Percentiles rank a stretch among this genome's conserved stretches.
Conservation (phyloP, 768 basidiomycete genomes). For the Tricholoma saponaceum region DNA sequence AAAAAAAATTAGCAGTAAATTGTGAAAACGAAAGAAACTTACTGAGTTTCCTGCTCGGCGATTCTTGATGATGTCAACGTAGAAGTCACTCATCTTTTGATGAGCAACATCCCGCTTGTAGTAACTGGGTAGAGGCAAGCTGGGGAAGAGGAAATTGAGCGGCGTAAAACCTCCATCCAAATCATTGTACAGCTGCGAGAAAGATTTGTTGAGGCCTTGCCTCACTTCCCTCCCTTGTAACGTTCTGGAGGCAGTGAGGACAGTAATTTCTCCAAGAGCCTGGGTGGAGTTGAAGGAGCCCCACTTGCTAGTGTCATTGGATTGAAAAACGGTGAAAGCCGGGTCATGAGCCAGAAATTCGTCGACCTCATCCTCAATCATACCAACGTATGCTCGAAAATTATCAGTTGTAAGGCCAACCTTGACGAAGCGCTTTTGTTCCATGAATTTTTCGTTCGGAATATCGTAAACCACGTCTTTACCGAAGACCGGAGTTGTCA, state of each 20-base stretch:
- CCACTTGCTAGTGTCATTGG: conserved; percentile 72
- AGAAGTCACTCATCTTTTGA: conserved; percentile 91
- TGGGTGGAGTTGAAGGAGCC: conserved; percentile 71
- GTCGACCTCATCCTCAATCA: conserved; percentile 75
- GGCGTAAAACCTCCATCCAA: conserved; percentile 97
- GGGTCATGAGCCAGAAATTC: conserved; percentile 66
- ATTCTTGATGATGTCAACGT: conserved; percentile 78
- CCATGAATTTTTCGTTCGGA: conserved; percentile 96
- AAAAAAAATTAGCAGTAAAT: conserved; percentile 1
- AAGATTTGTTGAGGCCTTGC: conserved; percentile 68
- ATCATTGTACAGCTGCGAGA: conserved; percentile 81
- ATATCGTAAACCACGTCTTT: conserved; percentile 97
- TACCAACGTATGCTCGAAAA: conserved; percentile 77
- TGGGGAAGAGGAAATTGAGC: conserved; percentile 92
- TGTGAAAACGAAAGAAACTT: conserved; percentile 22
- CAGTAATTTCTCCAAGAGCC: conserved; percentile 83
- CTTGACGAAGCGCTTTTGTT: conserved; percentile 98
- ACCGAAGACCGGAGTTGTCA: conserved; percentile 94
- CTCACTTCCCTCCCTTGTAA: conserved; percentile 93
- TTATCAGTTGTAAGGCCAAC: conserved; percentile 91
- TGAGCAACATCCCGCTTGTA: conserved; percentile 86
- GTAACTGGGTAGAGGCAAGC: conserved; percentile 88
- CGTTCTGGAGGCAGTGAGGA: conserved; percentile 90
- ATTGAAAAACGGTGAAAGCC: conserved; percentile 58
- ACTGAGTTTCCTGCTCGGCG: conserved; percentile 50